Evolutionary conservation across 2,329 filamentous ascomycete species (phyloP).

Genomic region (Scorias spongiosa): DNA sequence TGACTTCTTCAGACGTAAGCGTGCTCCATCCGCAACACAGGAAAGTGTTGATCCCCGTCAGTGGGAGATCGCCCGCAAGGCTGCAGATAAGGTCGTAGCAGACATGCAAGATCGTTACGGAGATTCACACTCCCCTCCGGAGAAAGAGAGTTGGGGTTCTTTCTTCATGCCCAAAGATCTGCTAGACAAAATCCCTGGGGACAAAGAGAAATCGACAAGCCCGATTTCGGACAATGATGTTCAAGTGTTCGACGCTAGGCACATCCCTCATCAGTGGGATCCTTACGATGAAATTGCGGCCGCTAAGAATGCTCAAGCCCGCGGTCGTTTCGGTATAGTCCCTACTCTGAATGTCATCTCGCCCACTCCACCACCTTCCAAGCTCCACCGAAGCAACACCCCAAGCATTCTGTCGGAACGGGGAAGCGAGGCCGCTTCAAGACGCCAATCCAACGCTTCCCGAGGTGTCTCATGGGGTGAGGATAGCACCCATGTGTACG

Average conservation of each 20-base stretch:
- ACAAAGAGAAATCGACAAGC: slow-evolving; percentile 23
- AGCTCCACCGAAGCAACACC: slow-evolving; percentile 1
- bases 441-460: slow-evolving; percentile 1
- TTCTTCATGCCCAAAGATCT: slow-evolving; percentile 34
- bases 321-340: slow-evolving; percentile 20
- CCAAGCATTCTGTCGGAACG: slow-evolving; percentile 11
- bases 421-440: not conserved
- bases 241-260: slow-evolving; percentile 25
- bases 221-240: slow-evolving; percentile 31
- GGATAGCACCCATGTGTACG: slow-evolving; percentile 31
- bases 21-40: slow-evolving; percentile 6
- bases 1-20: slow-evolving; percentile 27
- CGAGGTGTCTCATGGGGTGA: slow-evolving; percentile 32
- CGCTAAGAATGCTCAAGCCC: slow-evolving; percentile 29
- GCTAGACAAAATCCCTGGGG: slow-evolving; percentile 22
- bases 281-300: slow-evolving; percentile 25
- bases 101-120: slow-evolving; percentile 29
- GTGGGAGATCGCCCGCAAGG: slow-evolving; percentile 11
- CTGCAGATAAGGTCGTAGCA: slow-evolving; percentile 26
- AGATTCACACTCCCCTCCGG: slow-evolving; percentile 20
- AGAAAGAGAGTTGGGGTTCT: slow-evolving; percentile 21
- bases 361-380: slow-evolving; percentile 37
- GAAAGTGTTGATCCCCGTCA: not conserved
- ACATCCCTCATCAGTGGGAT: not conserved
- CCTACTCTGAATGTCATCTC: slow-evolving; percentile 42